Evolutionary conservation across 1,284 basidiomycete species (phyloP).

Genomic region (Cutaneotrichosporon mucoides): DNA sequence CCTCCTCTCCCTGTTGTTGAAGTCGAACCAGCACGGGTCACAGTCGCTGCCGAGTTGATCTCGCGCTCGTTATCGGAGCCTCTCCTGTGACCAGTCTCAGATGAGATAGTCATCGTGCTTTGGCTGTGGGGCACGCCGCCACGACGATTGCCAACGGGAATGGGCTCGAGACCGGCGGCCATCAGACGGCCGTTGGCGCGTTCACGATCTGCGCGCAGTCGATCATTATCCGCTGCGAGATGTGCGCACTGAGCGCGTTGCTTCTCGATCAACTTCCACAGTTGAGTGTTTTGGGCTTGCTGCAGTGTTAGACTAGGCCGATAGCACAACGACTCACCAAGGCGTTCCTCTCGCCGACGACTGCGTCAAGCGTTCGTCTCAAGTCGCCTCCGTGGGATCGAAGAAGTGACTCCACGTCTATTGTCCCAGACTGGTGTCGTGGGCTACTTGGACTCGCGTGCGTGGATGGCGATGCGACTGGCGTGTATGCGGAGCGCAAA

Average conservation of each 20-base stretch:
- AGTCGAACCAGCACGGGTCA: neutral
- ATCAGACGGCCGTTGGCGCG: constrained; percentile 35
- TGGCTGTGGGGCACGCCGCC: constrained; percentile 30
- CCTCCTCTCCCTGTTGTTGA: neutral
- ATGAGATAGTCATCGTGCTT: constrained; percentile 33
- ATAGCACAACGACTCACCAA: constrained; percentile 48
- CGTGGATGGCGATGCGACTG: constrained; percentile 10
- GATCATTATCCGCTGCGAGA: constrained; percentile 54
- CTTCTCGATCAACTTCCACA: constrained; percentile 90
- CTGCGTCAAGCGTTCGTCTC: constrained; percentile 65
- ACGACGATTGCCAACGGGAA: constrained; percentile 20
- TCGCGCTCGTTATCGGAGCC: constrained; percentile 32
- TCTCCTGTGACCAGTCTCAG: constrained; percentile 21
- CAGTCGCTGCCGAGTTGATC: neutral
- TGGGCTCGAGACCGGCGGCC: constrained; percentile 33
- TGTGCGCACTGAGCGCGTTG: constrained; percentile 52
- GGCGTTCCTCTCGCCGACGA: constrained; percentile 69
- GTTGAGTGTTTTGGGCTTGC: constrained; percentile 74
- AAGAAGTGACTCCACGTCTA: constrained; percentile 35
- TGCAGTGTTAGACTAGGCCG: constrained; percentile 5
- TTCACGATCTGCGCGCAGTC: constrained; percentile 75
- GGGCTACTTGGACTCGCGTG: constrained; percentile 23
- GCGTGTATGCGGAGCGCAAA: neutral
- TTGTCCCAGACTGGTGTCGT: constrained; percentile 20
- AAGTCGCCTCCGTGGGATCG: constrained; percentile 42